Evolutionary conservation across 2,329 filamentous ascomycete genomes (phyloP).

Genomic region (Clonostachys solani): DNA sequence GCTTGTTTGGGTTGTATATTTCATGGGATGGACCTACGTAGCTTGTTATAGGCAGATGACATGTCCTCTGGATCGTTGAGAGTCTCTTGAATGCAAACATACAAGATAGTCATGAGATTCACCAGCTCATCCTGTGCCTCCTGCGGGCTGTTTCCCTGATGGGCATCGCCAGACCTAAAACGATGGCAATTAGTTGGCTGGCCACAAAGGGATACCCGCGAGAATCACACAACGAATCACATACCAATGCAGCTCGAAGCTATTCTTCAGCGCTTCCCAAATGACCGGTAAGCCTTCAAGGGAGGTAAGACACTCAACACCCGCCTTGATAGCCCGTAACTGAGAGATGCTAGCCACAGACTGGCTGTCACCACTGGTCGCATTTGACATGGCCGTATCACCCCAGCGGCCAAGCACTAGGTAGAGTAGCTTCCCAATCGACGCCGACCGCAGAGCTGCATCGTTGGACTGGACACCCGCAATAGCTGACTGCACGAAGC

Average conservation of each 20-base stretch:
- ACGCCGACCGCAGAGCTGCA: conserved; percentile 42
- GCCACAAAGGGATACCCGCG: background rate
- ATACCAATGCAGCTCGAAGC: conserved; percentile 52
- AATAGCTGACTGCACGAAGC: conserved; percentile 55
- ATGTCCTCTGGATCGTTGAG: conserved; percentile 48
- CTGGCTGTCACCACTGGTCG: conserved; percentile 31
- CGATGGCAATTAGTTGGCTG: conserved; percentile 18
- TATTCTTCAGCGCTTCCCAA: conserved; percentile 43
- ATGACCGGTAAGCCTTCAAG: conserved; percentile 44
- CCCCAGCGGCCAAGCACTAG: conserved; percentile 67
- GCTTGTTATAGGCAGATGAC: conserved; percentile 37
- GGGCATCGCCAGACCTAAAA: conserved; percentile 40
- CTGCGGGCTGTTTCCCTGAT: conserved; percentile 35
- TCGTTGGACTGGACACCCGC: conserved; percentile 36
- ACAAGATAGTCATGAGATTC: conserved; percentile 61
- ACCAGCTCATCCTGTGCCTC: conserved; percentile 56
- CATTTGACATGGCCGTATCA: conserved; percentile 54
- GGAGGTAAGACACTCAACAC: conserved; percentile 45
- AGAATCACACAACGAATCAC: background rate
- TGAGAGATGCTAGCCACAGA: conserved; percentile 51
- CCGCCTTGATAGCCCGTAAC: conserved; percentile 53
- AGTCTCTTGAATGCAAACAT: conserved; percentile 53
- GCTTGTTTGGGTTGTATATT: background rate
- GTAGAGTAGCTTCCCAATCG: conserved; percentile 55
- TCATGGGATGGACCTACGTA: conserved; percentile 37